These are phyloP conservation scores for Aegilops speltoides DNA, from an alignment of 176 grass and related monocot genomes.

Conservation along the genomic window DNA sequence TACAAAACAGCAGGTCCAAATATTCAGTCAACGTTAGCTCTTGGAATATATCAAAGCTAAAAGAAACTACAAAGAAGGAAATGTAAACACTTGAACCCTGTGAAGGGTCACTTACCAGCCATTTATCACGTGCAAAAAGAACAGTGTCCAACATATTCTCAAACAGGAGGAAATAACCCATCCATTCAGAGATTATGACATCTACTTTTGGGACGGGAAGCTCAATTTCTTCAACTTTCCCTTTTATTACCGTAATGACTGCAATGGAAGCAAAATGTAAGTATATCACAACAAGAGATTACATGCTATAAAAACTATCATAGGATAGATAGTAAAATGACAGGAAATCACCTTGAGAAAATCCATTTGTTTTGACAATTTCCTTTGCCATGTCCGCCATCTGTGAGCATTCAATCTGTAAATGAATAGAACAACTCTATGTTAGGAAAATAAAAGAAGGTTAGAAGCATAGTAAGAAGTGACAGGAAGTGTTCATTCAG, in stretches of 20 bases:
- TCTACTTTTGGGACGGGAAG: slow-evolving; percentile 86
- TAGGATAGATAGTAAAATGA: background rate
- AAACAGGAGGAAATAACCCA: slow-evolving; percentile 98
- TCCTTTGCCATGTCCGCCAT: slow-evolving; percentile 99
- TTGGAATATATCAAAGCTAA: background rate
- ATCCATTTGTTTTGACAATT: slow-evolving; percentile 85
- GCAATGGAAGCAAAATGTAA: slow-evolving; percentile 19
- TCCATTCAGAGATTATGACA: slow-evolving; percentile 96
- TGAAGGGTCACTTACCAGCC: slow-evolving; percentile 75
- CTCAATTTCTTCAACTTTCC: slow-evolving; percentile 97
- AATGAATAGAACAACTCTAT: background rate
- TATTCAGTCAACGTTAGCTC: background rate
- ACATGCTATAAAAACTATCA: background rate
- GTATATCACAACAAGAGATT: background rate
- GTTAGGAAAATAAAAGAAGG: background rate
- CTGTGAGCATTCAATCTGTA: slow-evolving; percentile 92
- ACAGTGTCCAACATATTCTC: slow-evolving; percentile 99
- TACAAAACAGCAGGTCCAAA: background rate
- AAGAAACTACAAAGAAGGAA: background rate
- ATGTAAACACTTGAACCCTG: background rate
- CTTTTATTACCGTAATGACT: slow-evolving; percentile 96
- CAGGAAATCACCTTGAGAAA: slow-evolving; percentile 66
- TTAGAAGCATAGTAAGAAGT: background rate
- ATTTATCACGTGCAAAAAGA: slow-evolving; percentile 97
- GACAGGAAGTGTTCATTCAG: background rate